Conservation (phyloP, 2,329 filamentous ascomycete species). For the Arthrobotrys megalospora region DNA sequence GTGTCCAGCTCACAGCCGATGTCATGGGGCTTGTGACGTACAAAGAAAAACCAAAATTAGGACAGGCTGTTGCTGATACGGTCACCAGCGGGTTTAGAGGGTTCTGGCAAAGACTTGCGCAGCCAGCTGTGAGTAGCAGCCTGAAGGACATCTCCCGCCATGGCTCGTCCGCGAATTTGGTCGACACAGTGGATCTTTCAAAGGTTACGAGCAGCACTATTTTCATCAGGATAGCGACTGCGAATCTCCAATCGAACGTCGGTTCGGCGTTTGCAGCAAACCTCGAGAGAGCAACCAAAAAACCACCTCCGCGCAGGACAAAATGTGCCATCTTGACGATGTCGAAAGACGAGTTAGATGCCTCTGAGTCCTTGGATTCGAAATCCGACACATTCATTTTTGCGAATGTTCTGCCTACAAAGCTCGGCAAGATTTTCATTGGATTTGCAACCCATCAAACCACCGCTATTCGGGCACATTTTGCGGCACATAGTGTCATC, state of each 20-base stretch:
- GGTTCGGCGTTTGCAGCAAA: conserved; percentile 82
- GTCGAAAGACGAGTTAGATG: conserved; percentile 84
- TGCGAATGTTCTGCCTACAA: conserved; percentile 87
- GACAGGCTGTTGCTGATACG: conserved; percentile 57
- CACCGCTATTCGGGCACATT: conserved; percentile 91
- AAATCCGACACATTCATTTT: conserved; percentile 74
- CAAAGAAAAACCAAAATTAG: conserved; percentile 56
- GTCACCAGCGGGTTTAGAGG: conserved; percentile 54
- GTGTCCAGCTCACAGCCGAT: conserved; percentile 89
- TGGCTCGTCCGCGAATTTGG: conserved; percentile 39
- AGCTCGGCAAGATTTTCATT: conserved; percentile 93
- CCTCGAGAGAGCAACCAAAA: conserved; percentile 95
- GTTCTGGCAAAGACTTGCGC: conserved; percentile 53
- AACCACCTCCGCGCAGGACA: conserved; percentile 90
- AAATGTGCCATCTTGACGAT: conserved; percentile 90
- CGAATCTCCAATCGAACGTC: conserved; percentile 83
- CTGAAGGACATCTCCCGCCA: conserved; percentile 51
- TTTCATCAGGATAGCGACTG: conserved; percentile 89
- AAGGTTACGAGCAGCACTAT: conserved; percentile 78
- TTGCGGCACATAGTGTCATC: conserved; percentile 95
- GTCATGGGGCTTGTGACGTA: conserved; percentile 79
- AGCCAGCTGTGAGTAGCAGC: conserved; percentile 21
- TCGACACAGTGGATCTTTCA: conserved; percentile 50
- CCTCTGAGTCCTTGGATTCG: conserved; percentile 77
- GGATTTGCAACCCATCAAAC: conserved; percentile 98